Percentiles rank a stretch among this genome's conserved stretches.
Evolutionary conservation across 2,329 filamentous ascomycete species (phyloP).

Genomic region (Epichloe aotearoae): DNA sequence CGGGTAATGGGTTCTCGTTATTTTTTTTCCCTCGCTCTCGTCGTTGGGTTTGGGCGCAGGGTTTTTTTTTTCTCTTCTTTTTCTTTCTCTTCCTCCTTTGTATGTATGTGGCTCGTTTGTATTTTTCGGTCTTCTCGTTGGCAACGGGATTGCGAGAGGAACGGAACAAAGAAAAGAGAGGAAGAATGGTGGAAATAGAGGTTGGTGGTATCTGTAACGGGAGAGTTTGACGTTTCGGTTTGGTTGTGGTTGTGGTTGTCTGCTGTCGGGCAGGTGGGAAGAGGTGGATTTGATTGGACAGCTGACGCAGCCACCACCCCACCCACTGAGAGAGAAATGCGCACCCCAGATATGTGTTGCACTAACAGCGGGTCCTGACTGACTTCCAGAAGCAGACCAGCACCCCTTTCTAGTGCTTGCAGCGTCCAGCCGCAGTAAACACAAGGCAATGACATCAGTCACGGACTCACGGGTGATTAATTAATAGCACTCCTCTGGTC

Average conservation of each 20-base stretch:
- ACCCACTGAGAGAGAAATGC: background rate
- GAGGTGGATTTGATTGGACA: conserved; percentile 13
- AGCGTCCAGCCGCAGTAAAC: too few species aligned
- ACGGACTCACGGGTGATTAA: too few species aligned
- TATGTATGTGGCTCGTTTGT: background rate
- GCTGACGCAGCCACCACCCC: background rate
- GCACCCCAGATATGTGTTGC: background rate
- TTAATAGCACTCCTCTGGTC: too few species aligned
- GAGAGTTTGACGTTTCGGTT: background rate
- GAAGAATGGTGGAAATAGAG: too few species aligned
- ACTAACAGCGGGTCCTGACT: conserved; percentile 1
- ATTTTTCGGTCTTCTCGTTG: background rate
- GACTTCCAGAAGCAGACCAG: too few species aligned
- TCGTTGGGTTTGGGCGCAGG: background rate
- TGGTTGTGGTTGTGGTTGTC: background rate
- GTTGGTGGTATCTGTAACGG: too few species aligned
- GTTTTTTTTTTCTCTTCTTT: background rate
- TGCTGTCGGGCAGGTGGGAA: conserved; percentile 10
- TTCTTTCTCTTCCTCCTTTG: background rate
- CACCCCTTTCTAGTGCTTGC: too few species aligned
- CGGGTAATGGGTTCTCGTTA: background rate
- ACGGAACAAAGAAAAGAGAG: too few species aligned
- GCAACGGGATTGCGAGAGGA: too few species aligned
- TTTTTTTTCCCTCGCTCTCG: background rate
- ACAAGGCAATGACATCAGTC: too few species aligned